Conservation (phyloP, 768 basidiomycete genomes). For the Ramaria sp. region DNA sequence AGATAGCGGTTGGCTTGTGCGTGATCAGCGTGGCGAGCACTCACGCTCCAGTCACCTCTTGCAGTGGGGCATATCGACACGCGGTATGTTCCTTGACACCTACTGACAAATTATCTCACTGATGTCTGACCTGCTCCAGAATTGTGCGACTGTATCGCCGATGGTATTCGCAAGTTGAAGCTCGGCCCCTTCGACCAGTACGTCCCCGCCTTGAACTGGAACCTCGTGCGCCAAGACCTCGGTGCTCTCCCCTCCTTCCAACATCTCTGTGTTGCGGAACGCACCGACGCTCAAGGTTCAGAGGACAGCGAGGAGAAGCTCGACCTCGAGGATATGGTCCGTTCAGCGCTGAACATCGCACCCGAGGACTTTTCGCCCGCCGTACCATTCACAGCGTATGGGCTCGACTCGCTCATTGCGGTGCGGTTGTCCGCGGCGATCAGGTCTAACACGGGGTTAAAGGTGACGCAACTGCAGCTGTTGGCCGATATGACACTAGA, state of each 20-base stretch:
- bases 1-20: constrained; percentile 16
- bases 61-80: constrained; percentile 13
- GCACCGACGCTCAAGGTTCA: constrained; percentile 5
- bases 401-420: constrained; percentile 31
- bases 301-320: constrained; percentile 8
- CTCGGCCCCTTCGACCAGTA: constrained; percentile 17
- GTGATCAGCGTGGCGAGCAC: constrained; percentile 8
- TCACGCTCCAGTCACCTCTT: constrained; percentile 7
- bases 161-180: constrained; percentile 21
- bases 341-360: constrained; percentile 21
- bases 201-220: constrained; percentile 26
- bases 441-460: constrained; percentile 13
- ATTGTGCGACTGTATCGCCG: constrained; percentile 22
- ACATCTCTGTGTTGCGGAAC: constrained; percentile 15
- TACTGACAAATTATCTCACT: background rate
- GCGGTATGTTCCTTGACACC: constrained; percentile 6
- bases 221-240: constrained; percentile 15
- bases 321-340: constrained; percentile 13
- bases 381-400: constrained; percentile 30
- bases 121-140: constrained; percentile 10
- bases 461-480: constrained; percentile 25
- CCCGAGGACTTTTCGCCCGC: constrained; percentile 24
- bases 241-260: constrained; percentile 16
- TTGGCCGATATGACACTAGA: constrained; percentile 23
- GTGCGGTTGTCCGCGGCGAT: constrained; percentile 26